Base-by-base conservation (phyloP, 2,329 filamentous ascomycete genomes). In the Bipolaris zeicola region DNA sequence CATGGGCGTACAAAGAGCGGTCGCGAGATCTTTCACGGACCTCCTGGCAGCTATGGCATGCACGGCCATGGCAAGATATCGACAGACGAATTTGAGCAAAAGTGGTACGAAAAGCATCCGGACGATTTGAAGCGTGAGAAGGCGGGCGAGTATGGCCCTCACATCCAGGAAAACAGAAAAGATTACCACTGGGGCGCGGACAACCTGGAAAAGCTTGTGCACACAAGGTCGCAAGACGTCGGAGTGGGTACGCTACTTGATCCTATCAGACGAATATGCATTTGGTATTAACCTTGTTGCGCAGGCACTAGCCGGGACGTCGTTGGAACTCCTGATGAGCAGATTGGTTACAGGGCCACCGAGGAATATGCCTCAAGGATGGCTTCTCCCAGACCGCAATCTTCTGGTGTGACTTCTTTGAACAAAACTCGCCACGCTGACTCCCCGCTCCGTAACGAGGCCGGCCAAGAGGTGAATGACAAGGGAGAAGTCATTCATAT, bases 61-160 rank as follows among this genome's bases (percentile, higher is more conserved):
- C 93, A 96, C 69, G 92, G 93, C 42, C 94, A 97, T 70, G 92
- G 92, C 50, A 57, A 90, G 24, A 83, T 85, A 16, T 82, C 89
- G 3, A 85, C 87, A 54, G 91, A 96, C 77, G 91, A 89, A 72
- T 90, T 98, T 38, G 92, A 96, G 69, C 91, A 90, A 78, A 90
- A 90, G 24, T 97, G 96, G 84, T 96, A 95, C 71, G 87, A 92
- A 68, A 97, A 95, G 78, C 92, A 96, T 70, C 94, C 94, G 0
- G 91, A 97, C 42, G 84, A 85, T 64, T 81, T 89, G 28, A 82
- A 85, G 52, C 87, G 89, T 72, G 91, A 94, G 76, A 91, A 93
- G 71, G 85, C 87, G 63, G 86, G 83, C 39, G 82, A 84, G 62
- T 89, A 89, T 68, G 83, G 81, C 50, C 81, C 83, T 38, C 83